Percentiles rank a stretch among this genome's conserved stretches.
Evolutionary conservation across 257 asterid species (phyloP).

Genomic region (Solanum etuberosum): DNA sequence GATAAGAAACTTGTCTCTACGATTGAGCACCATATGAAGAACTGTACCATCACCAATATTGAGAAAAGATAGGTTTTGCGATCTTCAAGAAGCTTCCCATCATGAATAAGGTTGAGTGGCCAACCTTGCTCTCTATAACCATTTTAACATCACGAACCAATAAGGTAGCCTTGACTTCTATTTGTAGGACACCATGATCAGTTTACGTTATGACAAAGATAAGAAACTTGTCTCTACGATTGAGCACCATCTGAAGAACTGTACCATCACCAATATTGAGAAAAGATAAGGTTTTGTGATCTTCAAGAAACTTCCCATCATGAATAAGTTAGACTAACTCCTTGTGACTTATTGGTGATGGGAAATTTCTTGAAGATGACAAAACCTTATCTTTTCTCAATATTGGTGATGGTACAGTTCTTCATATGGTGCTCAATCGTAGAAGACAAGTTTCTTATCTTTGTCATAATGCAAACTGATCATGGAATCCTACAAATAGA

Average conservation of each 20-base stretch:
- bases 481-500: background rate
- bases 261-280: background rate
- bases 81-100: too few species aligned
- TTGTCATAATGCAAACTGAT: background rate
- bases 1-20: too few species aligned
- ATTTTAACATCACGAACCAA: background rate
- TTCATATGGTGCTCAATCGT: background rate
- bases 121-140: background rate
- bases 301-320: background rate
- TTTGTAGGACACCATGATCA: background rate
- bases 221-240: background rate
- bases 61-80: too few species aligned
- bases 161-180: background rate
- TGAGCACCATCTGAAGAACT: background rate
- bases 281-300: background rate
- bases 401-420: background rate
- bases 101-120: too few species aligned
- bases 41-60: too few species aligned
- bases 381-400: too few species aligned
- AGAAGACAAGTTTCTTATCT: background rate
- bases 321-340: too few species aligned
- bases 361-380: too few species aligned
- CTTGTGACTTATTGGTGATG: too few species aligned
- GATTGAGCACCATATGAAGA: too few species aligned
- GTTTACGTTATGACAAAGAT: background rate